Conservation (phyloP, 352 stramenopile species). For the Phytopythium aichiense region DNA sequence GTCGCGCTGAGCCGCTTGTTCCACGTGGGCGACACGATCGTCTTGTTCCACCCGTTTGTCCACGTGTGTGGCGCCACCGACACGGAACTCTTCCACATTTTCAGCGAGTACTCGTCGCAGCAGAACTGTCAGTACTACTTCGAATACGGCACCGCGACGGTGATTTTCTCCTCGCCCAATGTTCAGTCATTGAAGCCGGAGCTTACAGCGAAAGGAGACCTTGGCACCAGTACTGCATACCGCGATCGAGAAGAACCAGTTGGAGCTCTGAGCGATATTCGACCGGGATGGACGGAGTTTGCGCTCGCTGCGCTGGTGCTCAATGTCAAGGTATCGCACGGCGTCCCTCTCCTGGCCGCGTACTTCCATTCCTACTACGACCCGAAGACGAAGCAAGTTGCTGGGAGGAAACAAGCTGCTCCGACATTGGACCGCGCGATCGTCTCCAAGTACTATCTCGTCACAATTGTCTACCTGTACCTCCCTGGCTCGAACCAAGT, state of each 20-base stretch:
- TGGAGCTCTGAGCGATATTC: slow-evolving; percentile 22
- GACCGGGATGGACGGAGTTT: slow-evolving; percentile 39
- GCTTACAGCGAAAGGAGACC: not conserved
- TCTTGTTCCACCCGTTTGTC: slow-evolving; percentile 59
- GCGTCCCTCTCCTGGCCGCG: slow-evolving; percentile 56
- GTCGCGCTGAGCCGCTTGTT: slow-evolving; percentile 59
- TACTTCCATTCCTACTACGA: slow-evolving; percentile 73
- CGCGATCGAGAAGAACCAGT: slow-evolving; percentile 17
- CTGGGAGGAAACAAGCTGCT: slow-evolving; percentile 4
- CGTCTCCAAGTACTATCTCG: slow-evolving; percentile 61
- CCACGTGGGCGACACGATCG: slow-evolving; percentile 47
- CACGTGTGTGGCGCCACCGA: slow-evolving; percentile 43
- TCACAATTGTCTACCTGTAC: slow-evolving; percentile 60
- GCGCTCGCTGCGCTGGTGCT: slow-evolving; percentile 49
- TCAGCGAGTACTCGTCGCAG: slow-evolving; percentile 56
- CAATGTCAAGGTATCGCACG: slow-evolving; percentile 52
- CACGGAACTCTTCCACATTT: slow-evolving; percentile 44
- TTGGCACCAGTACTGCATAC: not conserved
- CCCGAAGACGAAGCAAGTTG: slow-evolving; percentile 38
- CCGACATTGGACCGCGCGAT: slow-evolving; percentile 39
- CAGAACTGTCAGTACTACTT: slow-evolving; percentile 50
- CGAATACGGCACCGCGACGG: slow-evolving; percentile 57
- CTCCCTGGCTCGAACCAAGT: slow-evolving; percentile 31
- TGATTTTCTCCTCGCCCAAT: slow-evolving; percentile 30
- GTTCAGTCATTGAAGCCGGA: not conserved